These are phyloP conservation scores for Parasitella parasitica DNA, from an alignment of 371 early-diverging fungal species.

Conservation along the genomic window DNA sequence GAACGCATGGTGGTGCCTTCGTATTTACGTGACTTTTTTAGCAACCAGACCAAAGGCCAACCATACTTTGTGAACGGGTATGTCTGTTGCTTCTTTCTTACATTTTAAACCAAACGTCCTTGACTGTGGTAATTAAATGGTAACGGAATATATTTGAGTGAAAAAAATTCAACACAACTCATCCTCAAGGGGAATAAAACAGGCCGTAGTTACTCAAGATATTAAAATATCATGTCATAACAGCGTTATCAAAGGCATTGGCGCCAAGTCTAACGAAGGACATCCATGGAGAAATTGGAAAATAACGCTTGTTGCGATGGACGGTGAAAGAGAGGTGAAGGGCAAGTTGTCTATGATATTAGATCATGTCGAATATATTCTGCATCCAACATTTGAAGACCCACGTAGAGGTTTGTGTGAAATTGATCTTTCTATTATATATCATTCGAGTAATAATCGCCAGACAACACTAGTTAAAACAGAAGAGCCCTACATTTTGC, in stretches of 20 bases:
- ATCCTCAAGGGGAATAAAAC: neutral
- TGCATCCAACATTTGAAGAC: slow-evolving; percentile 72
- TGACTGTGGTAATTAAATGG: neutral
- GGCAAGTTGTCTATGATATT: slow-evolving; percentile 52
- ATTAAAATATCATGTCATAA: slow-evolving; percentile 46
- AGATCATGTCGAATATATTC: slow-evolving; percentile 71
- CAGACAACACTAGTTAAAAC: slow-evolving; percentile 43
- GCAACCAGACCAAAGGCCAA: neutral
- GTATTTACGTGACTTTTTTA: neutral
- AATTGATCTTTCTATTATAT: neutral
- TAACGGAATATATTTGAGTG: neutral
- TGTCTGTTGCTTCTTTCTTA: neutral
- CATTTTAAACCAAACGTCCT: too few relatives aligned
- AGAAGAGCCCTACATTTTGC: slow-evolving; percentile 61
- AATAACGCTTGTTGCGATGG: slow-evolving; percentile 52
- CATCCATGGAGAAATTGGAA: slow-evolving; percentile 65
- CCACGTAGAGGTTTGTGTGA: slow-evolving; percentile 56
- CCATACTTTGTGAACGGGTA: neutral
- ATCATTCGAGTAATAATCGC: neutral
- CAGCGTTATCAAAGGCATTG: slow-evolving; percentile 34
- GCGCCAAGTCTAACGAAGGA: slow-evolving; percentile 41
- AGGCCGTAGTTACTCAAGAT: slow-evolving; percentile 25
- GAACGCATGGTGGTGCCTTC: too few relatives aligned
- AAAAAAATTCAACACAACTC: neutral
- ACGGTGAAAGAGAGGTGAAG: slow-evolving; percentile 48